phyloP scores from a whole-genome alignment of 2,329 filamentous ascomycete species.

The Byssochlamys sp. region DNA sequence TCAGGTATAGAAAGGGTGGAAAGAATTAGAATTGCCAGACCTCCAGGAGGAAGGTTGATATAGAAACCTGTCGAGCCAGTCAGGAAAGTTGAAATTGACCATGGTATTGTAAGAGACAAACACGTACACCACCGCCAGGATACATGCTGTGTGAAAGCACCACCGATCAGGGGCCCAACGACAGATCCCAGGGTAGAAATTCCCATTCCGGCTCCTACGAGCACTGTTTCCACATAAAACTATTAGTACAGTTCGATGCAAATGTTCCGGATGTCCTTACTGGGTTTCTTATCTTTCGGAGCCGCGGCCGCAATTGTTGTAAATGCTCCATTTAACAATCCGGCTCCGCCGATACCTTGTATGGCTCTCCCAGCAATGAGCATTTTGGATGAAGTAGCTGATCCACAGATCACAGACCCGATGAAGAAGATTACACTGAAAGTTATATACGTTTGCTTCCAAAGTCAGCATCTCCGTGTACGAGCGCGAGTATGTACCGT shows the following conservation, averaged over 20 bases:
- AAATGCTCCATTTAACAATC: constrained; percentile 12
- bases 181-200: constrained; percentile 4
- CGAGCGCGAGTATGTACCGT: neutral
- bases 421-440: constrained; percentile 16
- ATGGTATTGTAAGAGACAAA: neutral
- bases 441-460: constrained; percentile 18
- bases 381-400: constrained; percentile 13
- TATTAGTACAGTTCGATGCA: neutral
- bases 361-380: constrained; percentile 15
- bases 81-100: neutral
- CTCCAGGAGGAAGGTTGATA: constrained; percentile 32
- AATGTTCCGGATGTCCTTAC: neutral
- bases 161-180: constrained; percentile 35
- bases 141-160: constrained; percentile 29
- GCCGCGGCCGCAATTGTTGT: constrained; percentile 9
- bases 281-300: constrained; percentile 8
- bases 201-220: constrained; percentile 11
- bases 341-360: constrained; percentile 12
- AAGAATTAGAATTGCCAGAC: constrained; percentile 19
- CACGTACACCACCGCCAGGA: constrained; percentile 29
- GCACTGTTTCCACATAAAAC: neutral
- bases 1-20: constrained; percentile 22
- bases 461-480: neutral
- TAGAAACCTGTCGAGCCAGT: constrained; percentile 20
- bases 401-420: constrained; percentile 16